Evolutionary conservation across 768 basidiomycete species (phyloP).

Genomic region (Roridomyces roridus): DNA sequence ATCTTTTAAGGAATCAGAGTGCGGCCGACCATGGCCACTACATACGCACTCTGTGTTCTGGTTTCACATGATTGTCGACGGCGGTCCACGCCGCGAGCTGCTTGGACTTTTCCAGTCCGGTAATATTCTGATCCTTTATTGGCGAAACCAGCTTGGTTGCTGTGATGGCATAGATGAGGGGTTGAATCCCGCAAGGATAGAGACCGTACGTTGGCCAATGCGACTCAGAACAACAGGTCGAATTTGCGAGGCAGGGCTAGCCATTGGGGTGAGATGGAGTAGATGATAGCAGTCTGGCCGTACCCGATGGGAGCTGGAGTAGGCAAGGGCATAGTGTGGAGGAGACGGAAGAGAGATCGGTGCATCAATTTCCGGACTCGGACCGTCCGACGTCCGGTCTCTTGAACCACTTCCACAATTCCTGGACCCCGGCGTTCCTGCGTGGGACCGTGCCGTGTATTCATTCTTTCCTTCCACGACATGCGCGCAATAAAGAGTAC

Average conservation of each 20-base stretch:
- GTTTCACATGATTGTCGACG: conserved; percentile 86
- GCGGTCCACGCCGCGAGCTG: conserved; percentile 92
- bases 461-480: too few relatives aligned
- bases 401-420: too few relatives aligned
- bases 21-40: conserved; percentile 3
- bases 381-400: too few relatives aligned
- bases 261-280: conserved; percentile 2
- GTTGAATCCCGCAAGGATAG: neutral
- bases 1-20: conserved; percentile 32
- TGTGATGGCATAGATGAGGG: neutral
- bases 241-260: conserved; percentile 19
- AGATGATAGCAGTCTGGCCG: too few relatives aligned
- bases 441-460: too few relatives aligned
- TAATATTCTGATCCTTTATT: conserved; percentile 34
- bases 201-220: conserved; percentile 24
- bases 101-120: conserved; percentile 81
- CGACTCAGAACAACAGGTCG: conserved; percentile 21
- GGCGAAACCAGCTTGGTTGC: conserved; percentile 25
- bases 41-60: conserved; percentile 77
- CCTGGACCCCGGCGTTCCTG: too few relatives aligned
- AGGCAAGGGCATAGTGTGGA: too few relatives aligned
- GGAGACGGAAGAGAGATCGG: too few relatives aligned
- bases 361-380: too few relatives aligned
- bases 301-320: too few relatives aligned
- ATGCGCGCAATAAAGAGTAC: neutral